phyloP scores from a whole-genome alignment of 192 early-diverging fungal genomes.

The Linnemannia zychae region DNA sequence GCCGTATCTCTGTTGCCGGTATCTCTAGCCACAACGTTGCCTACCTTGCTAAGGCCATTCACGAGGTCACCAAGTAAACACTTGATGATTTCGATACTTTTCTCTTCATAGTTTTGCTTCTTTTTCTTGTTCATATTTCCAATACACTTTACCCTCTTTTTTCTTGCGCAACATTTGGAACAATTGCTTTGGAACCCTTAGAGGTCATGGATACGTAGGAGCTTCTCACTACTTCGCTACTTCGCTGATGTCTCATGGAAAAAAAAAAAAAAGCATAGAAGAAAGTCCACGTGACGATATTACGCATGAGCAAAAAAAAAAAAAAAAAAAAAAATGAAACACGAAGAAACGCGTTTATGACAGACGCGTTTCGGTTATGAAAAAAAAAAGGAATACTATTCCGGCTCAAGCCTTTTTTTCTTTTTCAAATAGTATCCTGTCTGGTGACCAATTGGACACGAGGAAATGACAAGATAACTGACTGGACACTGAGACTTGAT shows the following conservation, averaged over 20 bases:
- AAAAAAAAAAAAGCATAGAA: not conserved
- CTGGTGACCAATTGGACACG: not conserved
- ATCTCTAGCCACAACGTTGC: conserved; percentile 93
- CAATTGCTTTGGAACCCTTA: not conserved
- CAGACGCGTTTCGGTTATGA: not conserved
- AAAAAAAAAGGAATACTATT: not conserved
- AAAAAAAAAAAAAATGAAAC: not conserved
- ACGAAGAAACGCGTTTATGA: not conserved
- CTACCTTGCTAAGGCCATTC: conserved; percentile 96
- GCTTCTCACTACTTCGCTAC: no score
- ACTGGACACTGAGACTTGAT: not conserved
- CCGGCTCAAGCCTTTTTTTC: not conserved
- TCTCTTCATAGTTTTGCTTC: not conserved
- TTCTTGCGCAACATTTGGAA: not conserved
- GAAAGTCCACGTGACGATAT: not conserved
- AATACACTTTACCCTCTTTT: not conserved
- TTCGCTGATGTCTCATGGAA: no score
- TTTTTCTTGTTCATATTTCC: conserved; percentile 9
- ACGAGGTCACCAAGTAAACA: conserved; percentile 88
- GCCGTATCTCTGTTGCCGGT: conserved; percentile 97
- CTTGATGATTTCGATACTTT: not conserved
- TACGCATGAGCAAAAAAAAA: not conserved
- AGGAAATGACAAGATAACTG: not conserved
- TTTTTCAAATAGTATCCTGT: not conserved
- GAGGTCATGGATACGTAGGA: not conserved